Evolutionary conservation across 495 filamentous ascomycete genomes (phyloP).

Genomic region (Aspergillus bertholletiae): DNA sequence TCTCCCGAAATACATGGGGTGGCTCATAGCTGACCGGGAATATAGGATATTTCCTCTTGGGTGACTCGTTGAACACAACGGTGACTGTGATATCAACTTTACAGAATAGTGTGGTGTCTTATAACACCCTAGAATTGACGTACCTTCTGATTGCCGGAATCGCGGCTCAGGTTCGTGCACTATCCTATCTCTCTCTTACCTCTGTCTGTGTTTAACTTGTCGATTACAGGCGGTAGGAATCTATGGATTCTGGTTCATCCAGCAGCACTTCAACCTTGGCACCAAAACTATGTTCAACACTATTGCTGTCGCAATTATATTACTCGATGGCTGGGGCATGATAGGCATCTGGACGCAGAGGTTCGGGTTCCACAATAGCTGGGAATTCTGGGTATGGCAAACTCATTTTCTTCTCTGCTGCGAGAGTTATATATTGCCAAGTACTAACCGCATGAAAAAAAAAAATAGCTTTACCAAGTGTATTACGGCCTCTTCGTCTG

Average conservation of each 20-base stretch:
- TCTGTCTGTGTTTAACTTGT: no score
- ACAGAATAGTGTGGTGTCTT: conserved; percentile 59
- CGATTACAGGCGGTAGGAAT: conserved; percentile 54
- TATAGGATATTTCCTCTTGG: conserved; percentile 59
- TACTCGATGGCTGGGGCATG: conserved; percentile 65
- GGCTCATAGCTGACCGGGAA: no score
- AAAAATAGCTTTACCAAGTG: conserved; percentile 52
- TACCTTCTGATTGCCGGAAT: conserved; percentile 64
- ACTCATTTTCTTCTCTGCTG: no score
- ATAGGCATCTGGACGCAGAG: conserved; percentile 60
- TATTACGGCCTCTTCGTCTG: conserved; percentile 65
- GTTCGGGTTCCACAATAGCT: conserved; percentile 60
- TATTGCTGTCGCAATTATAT: conserved; percentile 51
- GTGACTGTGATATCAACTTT: conserved; percentile 63
- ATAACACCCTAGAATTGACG: conserved; percentile 57
- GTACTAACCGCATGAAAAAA: background rate
- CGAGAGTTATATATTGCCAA: no score
- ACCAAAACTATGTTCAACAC: conserved; percentile 64
- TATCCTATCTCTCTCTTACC: background rate
- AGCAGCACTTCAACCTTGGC: conserved; percentile 47
- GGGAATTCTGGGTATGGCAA: conserved; percentile 58
- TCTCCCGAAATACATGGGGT: background rate
- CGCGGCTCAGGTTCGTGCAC: conserved; percentile 44
- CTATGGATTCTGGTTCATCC: conserved; percentile 56
- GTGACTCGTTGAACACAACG: conserved; percentile 62